Base-by-base conservation (phyloP, 345 rosid genomes). In the Citrus inodora region DNA sequence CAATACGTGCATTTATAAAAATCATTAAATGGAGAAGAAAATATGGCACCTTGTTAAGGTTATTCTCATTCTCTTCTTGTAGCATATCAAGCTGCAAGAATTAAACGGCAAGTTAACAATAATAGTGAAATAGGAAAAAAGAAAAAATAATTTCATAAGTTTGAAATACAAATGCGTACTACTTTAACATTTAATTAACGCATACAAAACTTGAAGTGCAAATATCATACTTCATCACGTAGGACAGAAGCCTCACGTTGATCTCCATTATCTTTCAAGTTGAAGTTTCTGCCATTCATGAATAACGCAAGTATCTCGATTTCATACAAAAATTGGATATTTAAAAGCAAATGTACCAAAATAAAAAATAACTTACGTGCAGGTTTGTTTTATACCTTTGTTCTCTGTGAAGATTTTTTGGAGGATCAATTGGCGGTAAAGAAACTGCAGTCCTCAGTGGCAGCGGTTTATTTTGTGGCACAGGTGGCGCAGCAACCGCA, bases 221-320 rank as follows among this genome's bases (percentile, higher is more conserved):
- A 76, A 51, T 59, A 74, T 38, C 84, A 67, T 85, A 97, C 99
- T 87, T 97, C 99, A 87, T 97, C 99, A 51, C 87, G 97, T 80
- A 97, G 98, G 27, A 94, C 92, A 42, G 99, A 94, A 73, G 97
- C 94, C 81, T 90, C 97, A 25, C 81, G 93, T 85, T 93, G 89
- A 79, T 88, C 92, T 75, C 89, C 85, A 30, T 80, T 35, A 68
- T 80, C 87, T 84, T 86, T 87, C 51, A 82, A 76, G 82, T 77
- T 85, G 72, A 85, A 80, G 30, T 87, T 82, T 74, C 99, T 97
- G 83, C 86, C 83, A 70, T 72, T 73, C 82, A 70, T 73, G 56
- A 67, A 73, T 77, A 3, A 42, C 9, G 46, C 71, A 22, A 14
- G 6, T 17, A 75, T 56, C 35, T 55, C 53, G 27, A 51, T 67